Evolutionary conservation across 2,329 filamentous ascomycete species (phyloP).

Genomic region (Cordyceps fumosorosea): DNA sequence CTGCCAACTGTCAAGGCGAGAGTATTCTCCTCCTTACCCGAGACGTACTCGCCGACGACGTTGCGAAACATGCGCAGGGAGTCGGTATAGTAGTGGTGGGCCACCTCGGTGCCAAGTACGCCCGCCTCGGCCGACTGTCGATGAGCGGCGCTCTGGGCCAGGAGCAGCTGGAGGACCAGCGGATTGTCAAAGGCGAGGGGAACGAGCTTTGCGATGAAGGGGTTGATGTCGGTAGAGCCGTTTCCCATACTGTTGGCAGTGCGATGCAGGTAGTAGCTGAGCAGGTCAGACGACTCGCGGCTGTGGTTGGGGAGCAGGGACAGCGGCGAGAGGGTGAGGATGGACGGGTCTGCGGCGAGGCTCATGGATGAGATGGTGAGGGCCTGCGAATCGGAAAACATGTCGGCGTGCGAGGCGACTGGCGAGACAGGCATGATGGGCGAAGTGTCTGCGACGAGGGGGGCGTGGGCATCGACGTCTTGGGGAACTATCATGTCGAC

Average conservation of each 20-base stretch:
- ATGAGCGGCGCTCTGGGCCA: conserved; percentile 37
- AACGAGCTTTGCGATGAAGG: conserved; percentile 39
- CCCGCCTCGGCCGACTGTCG: conserved; percentile 27
- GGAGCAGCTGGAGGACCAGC: conserved; percentile 38
- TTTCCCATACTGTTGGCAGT: conserved; percentile 43
- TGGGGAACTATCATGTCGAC: background rate
- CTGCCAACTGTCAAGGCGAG: conserved; percentile 38
- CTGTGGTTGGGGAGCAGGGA: conserved; percentile 17
- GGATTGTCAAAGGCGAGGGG: conserved; percentile 39
- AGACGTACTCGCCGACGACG: conserved; percentile 28
- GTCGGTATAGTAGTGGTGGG: conserved; percentile 29
- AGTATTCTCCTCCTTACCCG: conserved; percentile 26
- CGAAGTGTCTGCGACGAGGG: background rate
- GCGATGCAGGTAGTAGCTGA: conserved; percentile 38
- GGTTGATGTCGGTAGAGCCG: conserved; percentile 38
- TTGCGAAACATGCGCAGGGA: conserved; percentile 30
- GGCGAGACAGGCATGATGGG: background rate
- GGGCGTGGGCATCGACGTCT: background rate
- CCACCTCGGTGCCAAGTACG: conserved; percentile 23
- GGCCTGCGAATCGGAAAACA: background rate
- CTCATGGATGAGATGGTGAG: background rate
- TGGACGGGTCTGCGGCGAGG: background rate
- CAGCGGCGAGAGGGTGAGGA: conserved; percentile 22
- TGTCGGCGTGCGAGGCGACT: background rate
- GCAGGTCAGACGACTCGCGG: conserved; percentile 26